phyloP scores from a whole-genome alignment of 176 grass and related monocot genomes.

The Elymus sibiricus region DNA sequence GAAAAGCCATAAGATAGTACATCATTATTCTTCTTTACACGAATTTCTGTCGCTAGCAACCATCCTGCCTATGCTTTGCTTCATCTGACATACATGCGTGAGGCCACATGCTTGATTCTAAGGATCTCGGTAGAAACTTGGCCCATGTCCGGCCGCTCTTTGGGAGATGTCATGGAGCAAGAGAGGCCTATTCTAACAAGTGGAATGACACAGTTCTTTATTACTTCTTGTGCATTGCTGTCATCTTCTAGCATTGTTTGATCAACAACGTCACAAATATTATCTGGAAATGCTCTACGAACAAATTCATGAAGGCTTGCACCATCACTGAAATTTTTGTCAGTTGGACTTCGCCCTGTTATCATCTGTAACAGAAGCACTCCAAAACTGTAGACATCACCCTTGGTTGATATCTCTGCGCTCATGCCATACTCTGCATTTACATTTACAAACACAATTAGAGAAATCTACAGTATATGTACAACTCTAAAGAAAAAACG shows the following conservation, averaged over 20 bases:
- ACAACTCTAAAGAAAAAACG: too few species aligned
- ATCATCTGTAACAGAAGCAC: conserved; percentile 31
- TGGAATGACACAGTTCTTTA: conserved; percentile 27
- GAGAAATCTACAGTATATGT: too few species aligned
- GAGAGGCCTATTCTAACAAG: conserved; percentile 26
- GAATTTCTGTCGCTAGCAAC: background rate
- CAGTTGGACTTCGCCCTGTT: background rate
- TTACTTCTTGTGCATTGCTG: background rate
- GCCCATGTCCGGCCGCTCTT: conserved; percentile 19
- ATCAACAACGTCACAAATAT: background rate
- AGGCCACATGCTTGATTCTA: conserved; percentile 30
- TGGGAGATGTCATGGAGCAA: conserved; percentile 23
- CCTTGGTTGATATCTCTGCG: too few species aligned
- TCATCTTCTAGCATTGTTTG: background rate
- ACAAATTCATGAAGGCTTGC: background rate
- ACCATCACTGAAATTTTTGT: background rate
- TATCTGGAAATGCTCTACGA: background rate
- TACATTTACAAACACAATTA: too few species aligned
- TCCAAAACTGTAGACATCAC: too few species aligned
- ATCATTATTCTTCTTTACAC: background rate
- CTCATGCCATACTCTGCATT: conserved; percentile 10
- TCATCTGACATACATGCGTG: background rate
- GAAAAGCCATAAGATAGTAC: background rate
- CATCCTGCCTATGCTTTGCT: background rate
- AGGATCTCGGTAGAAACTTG: conserved; percentile 19